These are phyloP conservation scores for Ustilago bromivora DNA, from an alignment of 1,284 basidiomycete species.

Conservation along the genomic window DNA sequence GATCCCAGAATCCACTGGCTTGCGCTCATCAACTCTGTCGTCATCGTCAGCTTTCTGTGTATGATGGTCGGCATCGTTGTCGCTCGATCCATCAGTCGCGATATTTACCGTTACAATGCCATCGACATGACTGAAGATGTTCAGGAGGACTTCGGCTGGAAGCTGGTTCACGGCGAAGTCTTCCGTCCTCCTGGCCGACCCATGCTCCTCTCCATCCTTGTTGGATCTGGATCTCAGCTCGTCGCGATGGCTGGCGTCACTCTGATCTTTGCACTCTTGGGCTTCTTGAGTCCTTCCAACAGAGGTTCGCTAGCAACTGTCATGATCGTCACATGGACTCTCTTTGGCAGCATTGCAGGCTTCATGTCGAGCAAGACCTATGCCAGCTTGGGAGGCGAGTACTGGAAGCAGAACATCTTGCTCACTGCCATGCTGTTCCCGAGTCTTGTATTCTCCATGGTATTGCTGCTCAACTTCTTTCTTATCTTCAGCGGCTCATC, in stretches of 20 bases:
- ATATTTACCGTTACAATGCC: slow-evolving; percentile 95
- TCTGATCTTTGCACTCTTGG: slow-evolving; percentile 94
- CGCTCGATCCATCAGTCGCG: slow-evolving; percentile 84
- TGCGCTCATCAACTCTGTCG: slow-evolving; percentile 90
- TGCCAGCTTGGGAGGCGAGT: slow-evolving; percentile 82
- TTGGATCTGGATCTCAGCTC: slow-evolving; percentile 91
- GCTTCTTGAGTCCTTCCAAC: slow-evolving; percentile 96
- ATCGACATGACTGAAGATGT: slow-evolving; percentile 94
- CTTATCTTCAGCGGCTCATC: slow-evolving; percentile 86
- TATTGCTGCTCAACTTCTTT: slow-evolving; percentile 67
- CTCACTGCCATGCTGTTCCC: slow-evolving; percentile 89
- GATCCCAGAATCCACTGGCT: slow-evolving; percentile 76
- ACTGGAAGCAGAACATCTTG: slow-evolving; percentile 85
- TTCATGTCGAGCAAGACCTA: slow-evolving; percentile 89
- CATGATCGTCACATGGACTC: slow-evolving; percentile 94
- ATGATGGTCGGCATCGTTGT: slow-evolving; percentile 91
- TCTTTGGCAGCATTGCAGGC: slow-evolving; percentile 91
- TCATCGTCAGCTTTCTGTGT: slow-evolving; percentile 80
- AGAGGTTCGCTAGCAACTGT: slow-evolving; percentile 93
- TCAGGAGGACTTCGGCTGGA: slow-evolving; percentile 98
- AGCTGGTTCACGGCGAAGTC: slow-evolving; percentile 94
- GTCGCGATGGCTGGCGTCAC: slow-evolving; percentile 90
- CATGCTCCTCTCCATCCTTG: slow-evolving; percentile 84
- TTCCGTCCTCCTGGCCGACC: slow-evolving; percentile 83
- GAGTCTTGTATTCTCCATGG: slow-evolving; percentile 74